Evolutionary conservation across 2,329 filamentous ascomycete species (phyloP).

Genomic region (Myotisia sp.): DNA sequence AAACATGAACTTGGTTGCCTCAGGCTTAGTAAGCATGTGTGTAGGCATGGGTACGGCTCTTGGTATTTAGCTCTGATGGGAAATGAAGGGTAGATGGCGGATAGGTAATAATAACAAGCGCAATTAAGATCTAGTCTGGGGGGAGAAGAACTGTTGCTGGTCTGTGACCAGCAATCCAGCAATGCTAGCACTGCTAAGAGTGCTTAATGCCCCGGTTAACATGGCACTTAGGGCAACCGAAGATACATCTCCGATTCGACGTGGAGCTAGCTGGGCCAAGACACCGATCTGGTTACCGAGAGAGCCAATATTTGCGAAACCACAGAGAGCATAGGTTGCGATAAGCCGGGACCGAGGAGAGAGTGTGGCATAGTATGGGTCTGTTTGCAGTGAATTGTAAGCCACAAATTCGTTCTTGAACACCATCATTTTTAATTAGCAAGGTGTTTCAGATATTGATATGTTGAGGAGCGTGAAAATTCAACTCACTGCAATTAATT

Average conservation of each 20-base stretch:
- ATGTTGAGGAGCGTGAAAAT: constrained; percentile 8
- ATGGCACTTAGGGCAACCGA: constrained; percentile 63
- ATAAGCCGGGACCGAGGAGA: constrained; percentile 62
- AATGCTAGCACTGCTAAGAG: constrained; percentile 62
- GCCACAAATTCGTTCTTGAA: constrained; percentile 70
- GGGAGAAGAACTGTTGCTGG: constrained; percentile 17
- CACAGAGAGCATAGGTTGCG: constrained; percentile 70
- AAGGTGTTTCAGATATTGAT: too few relatives aligned
- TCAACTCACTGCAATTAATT: constrained; percentile 55
- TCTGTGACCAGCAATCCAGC: constrained; percentile 60
- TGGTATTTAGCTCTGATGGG: too few relatives aligned
- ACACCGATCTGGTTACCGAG: constrained; percentile 85
- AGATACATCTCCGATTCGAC: constrained; percentile 59
- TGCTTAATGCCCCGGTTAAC: constrained; percentile 62
- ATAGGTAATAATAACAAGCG: too few relatives aligned
- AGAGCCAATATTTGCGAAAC: constrained; percentile 73
- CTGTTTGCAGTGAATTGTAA: constrained; percentile 43
- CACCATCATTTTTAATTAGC: too few relatives aligned
- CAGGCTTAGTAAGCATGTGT: too few relatives aligned
- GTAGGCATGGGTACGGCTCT: too few relatives aligned
- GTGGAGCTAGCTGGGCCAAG: constrained; percentile 63
- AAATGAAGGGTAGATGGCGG: too few relatives aligned
- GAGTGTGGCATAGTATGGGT: constrained; percentile 42
- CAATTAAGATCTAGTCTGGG: too few relatives aligned
- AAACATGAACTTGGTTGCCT: too few relatives aligned